phyloP scores from a whole-genome alignment of 305 asterid species.

The Solanum hybrid region DNA sequence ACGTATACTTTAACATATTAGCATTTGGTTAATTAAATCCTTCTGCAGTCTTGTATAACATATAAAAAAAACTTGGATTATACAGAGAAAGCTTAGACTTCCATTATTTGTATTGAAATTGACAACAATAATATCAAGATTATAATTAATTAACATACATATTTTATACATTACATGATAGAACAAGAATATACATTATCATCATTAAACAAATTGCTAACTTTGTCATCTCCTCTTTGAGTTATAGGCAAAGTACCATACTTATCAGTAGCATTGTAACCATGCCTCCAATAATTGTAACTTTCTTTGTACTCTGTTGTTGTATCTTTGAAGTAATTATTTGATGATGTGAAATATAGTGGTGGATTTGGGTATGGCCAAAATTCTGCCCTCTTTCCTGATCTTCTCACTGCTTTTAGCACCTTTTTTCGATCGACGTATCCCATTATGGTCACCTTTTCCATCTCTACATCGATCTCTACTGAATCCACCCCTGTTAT shows the following conservation, averaged over 20 bases:
- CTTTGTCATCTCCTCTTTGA: constrained; percentile 85
- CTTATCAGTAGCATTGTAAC: constrained; percentile 57
- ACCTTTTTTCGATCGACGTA: constrained; percentile 82
- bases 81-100: not conserved
- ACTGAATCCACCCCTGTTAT: constrained; percentile 62
- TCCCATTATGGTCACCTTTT: constrained; percentile 68
- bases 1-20: not conserved
- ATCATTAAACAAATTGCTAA: constrained; percentile 75
- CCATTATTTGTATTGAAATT: not conserved
- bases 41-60: not conserved
- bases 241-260: constrained; percentile 55
- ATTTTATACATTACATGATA: constrained; percentile 33
- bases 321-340: constrained; percentile 61
- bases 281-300: constrained; percentile 86
- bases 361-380: constrained; percentile 89
- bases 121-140: not conserved
- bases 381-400: constrained; percentile 87
- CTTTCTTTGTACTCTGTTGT: constrained; percentile 63
- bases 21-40: not conserved
- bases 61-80: not conserved
- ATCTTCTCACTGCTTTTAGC: constrained; percentile 65
- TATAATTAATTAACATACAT: not conserved
- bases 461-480: constrained; percentile 55
- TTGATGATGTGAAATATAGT: constrained; percentile 56
- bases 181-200: constrained; percentile 77